Evolutionary conservation across 2,329 filamentous ascomycete species (phyloP).

Genomic region (Kalmusia sp.): DNA sequence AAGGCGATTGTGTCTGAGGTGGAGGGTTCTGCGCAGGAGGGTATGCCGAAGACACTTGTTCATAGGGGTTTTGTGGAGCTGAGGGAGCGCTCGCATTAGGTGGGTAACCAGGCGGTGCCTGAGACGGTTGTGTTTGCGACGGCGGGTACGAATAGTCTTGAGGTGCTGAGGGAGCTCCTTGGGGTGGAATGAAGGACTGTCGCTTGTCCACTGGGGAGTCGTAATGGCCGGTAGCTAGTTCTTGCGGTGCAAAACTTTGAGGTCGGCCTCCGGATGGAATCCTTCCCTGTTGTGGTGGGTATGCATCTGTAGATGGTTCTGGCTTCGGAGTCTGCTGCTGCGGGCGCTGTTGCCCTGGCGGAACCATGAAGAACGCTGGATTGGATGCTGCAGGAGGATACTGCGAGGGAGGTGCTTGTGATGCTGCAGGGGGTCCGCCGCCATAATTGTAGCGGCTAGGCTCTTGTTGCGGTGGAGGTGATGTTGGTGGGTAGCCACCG

Average conservation of each 20-base stretch:
- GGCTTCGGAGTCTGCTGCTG: constrained; percentile 42
- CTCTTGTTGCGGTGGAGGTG: constrained; percentile 43
- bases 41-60: constrained; percentile 35
- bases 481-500: constrained; percentile 41
- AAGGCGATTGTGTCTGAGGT: constrained; percentile 28
- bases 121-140: constrained; percentile 12
- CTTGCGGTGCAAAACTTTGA: constrained; percentile 53
- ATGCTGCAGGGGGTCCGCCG: constrained; percentile 34
- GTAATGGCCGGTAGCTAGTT: constrained; percentile 55
- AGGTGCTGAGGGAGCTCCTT: constrained; percentile 33
- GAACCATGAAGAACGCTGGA: constrained; percentile 49
- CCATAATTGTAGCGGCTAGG: constrained; percentile 36
- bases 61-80: constrained; percentile 33
- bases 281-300: constrained; percentile 47
- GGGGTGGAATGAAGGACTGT: constrained; percentile 45
- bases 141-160: constrained; percentile 37
- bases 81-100: constrained; percentile 25
- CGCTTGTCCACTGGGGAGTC: constrained; percentile 56
- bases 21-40: constrained; percentile 18
- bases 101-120: constrained; percentile 31
- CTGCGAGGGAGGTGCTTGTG: constrained; percentile 43
- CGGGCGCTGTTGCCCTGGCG: constrained; percentile 37
- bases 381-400: constrained; percentile 47
- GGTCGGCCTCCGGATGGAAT: constrained; percentile 41
- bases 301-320: constrained; percentile 41